Evolutionary conservation across 2,329 filamentous ascomycete species (phyloP).

Genomic region (Colletotrichum costaricense): DNA sequence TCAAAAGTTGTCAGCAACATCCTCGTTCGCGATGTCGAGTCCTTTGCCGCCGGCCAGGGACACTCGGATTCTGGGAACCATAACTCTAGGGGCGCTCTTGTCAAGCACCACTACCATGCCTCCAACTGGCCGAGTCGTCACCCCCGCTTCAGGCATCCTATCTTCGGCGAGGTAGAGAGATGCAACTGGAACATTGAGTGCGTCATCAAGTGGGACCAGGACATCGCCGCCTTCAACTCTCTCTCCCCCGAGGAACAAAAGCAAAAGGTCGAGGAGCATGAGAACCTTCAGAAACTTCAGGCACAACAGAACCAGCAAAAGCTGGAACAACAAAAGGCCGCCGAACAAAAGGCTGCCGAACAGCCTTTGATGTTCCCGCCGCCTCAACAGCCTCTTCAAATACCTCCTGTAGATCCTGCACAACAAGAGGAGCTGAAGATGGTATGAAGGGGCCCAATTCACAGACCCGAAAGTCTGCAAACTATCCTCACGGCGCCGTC

Average conservation of each 20-base stretch:
- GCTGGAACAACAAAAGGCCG: conserved; percentile 41
- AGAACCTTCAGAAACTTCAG: conserved; percentile 39
- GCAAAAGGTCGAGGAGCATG: conserved; percentile 52
- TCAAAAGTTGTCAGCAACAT: conserved; percentile 73
- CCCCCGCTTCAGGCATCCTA: conserved; percentile 74
- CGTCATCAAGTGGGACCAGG: conserved; percentile 73
- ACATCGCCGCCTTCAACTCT: conserved; percentile 69
- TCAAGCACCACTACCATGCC: conserved; percentile 81
- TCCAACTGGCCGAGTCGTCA: conserved; percentile 77
- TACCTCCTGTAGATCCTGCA: background rate
- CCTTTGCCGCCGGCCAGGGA: conserved; percentile 78
- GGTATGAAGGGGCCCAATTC: background rate
- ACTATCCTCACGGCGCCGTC: background rate
- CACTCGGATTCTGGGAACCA: conserved; percentile 80
- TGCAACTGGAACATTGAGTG: conserved; percentile 78
- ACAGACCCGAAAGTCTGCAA: too few relatives aligned
- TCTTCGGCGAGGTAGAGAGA: conserved; percentile 76
- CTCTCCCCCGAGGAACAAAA: conserved; percentile 70
- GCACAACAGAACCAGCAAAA: conserved; percentile 44
- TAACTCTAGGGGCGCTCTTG: conserved; percentile 71
- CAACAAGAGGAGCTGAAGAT: conserved; percentile 16
- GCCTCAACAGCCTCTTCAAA: conserved; percentile 4
- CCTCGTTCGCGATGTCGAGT: conserved; percentile 76
- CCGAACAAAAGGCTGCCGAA: background rate
- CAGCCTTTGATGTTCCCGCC: background rate